Percentiles rank a stretch among this genome's conserved stretches.
phyloP scores from a whole-genome alignment of 345 rosid genomes.

The Euclidium syriacum region DNA sequence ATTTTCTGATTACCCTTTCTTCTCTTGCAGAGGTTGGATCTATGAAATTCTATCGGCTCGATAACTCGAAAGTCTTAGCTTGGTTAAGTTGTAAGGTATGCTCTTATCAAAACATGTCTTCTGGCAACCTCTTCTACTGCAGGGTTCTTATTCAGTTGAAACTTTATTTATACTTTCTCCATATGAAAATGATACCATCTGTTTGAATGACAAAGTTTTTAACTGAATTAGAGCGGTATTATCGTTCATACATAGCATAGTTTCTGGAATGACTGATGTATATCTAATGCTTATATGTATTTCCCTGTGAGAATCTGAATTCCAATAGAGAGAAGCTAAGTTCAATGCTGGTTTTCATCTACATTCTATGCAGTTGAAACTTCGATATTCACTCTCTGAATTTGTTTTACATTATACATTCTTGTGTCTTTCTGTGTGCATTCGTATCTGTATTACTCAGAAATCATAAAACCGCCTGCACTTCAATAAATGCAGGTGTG shows the following conservation, averaged over 20 bases:
- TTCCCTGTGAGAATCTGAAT: not conserved
- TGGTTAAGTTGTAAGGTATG: slow-evolving; percentile 80
- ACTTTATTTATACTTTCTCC: not conserved
- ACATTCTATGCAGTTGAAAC: too few relatives aligned
- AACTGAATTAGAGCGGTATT: too few relatives aligned
- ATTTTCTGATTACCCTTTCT: slow-evolving; percentile 2
- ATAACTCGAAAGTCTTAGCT: slow-evolving; percentile 66
- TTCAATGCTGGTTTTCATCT: not conserved
- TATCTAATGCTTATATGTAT: not conserved
- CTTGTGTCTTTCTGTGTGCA: not conserved
- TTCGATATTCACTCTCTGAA: not conserved
- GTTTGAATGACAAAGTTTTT: slow-evolving; percentile 5
- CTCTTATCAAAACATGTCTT: slow-evolving; percentile 5
- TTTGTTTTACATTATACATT: not conserved
- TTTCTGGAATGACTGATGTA: not conserved
- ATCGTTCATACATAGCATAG: not conserved
- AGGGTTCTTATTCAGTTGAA: not conserved
- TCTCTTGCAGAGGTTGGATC: slow-evolving; percentile 66
- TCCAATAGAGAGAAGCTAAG: not conserved
- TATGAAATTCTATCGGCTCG: slow-evolving; percentile 70
- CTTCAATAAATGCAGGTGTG: slow-evolving; percentile 42
- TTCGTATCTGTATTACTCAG: not conserved
- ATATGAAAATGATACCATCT: not conserved
- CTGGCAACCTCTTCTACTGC: not conserved
- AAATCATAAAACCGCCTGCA: not conserved